Evolutionary conservation across 148 eudicot genomes (phyloP).

Genomic region (Beta vulgaris): DNA sequence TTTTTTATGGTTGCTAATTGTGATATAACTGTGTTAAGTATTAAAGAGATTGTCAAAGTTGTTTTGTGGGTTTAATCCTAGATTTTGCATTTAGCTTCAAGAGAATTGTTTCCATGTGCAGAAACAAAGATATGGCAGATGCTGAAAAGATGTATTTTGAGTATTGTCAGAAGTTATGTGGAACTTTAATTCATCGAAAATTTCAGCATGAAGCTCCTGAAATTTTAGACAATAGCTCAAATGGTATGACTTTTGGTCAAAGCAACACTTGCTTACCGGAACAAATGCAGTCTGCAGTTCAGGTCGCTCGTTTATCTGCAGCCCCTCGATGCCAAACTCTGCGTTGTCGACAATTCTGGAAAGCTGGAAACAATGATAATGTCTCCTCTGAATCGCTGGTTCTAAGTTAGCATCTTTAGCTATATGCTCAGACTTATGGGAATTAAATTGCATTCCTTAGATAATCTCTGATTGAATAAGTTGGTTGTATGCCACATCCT

Average conservation of each 20-base stretch:
- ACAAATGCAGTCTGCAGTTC: constrained; percentile 36
- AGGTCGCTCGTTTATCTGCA: constrained; percentile 45
- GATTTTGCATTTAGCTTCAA: constrained; percentile 2
- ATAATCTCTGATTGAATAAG: constrained; percentile 11
- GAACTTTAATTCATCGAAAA: constrained; percentile 25
- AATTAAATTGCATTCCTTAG: neutral
- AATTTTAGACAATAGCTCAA: constrained; percentile 35
- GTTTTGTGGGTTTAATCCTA: neutral
- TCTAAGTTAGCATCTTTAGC: constrained; percentile 43
- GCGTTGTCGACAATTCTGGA: constrained; percentile 89
- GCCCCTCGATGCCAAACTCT: constrained; percentile 61
- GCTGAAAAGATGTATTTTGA: constrained; percentile 33
- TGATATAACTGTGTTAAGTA: neutral
- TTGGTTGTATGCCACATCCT: constrained; percentile 1
- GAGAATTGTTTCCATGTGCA: constrained; percentile 7
- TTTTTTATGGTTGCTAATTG: neutral
- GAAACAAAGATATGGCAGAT: constrained; percentile 33
- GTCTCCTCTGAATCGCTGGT: constrained; percentile 38
- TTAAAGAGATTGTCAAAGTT: neutral
- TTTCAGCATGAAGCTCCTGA: constrained; percentile 33
- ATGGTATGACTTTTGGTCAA: constrained; percentile 30
- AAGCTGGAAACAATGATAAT: constrained; percentile 69
- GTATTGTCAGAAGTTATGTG: constrained; percentile 31
- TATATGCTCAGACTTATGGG: constrained; percentile 9
- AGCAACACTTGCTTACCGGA: constrained; percentile 43